Evolutionary conservation across 2,329 filamentous ascomycete species (phyloP), one percentile per base, ranked within the genome.

Genomic region (Arthroderma sp.): DNA sequence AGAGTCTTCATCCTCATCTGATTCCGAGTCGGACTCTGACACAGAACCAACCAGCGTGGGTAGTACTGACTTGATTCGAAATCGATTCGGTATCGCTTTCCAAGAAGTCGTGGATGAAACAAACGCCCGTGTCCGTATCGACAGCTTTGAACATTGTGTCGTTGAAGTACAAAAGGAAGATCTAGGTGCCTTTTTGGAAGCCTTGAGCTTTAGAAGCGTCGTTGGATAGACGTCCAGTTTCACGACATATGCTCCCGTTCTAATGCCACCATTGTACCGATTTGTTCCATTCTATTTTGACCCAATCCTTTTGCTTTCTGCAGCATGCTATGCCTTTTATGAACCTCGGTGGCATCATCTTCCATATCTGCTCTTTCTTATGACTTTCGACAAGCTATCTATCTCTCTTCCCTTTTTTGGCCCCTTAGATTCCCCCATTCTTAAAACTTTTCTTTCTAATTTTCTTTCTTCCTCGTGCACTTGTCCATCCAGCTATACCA

Each of bases 121-220:
- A 10, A 91, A 82, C 48, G 86, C 89, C 0, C 70, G 88, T 10
- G 87, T 96, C 15, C 73, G 87, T 48, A 93, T 95, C 59, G 91
- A 98, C 65, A 93, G 85, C 62, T 98, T 98, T 58, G 91, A 98
- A 65, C 86, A 94, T 62, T 94, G 86, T 57, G 91, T 96, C 5
- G 88, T 96, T 39, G 91, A 98, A 62, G 89, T 98, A n/a, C 82
- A 82, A 66, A 95, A 94, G 69, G 91, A 96, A 60, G 91, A 96
- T 64, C 68, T 98, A 29, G 78, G 80, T 10, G 86, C 82, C 0
- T 98, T 98, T 62, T 69, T 98, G 53, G 91, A 98, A 68, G 82
- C 82, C 45, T 64, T 98, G 59, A 95, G 88, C 65, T 82, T 87
- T 75, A 94, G 93, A 73, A 80, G 80, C 46, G 87, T 96, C 11